These are phyloP conservation scores for Spergularia azorica DNA, from an alignment of 179 eudicot species.

Conservation along the genomic window DNA sequence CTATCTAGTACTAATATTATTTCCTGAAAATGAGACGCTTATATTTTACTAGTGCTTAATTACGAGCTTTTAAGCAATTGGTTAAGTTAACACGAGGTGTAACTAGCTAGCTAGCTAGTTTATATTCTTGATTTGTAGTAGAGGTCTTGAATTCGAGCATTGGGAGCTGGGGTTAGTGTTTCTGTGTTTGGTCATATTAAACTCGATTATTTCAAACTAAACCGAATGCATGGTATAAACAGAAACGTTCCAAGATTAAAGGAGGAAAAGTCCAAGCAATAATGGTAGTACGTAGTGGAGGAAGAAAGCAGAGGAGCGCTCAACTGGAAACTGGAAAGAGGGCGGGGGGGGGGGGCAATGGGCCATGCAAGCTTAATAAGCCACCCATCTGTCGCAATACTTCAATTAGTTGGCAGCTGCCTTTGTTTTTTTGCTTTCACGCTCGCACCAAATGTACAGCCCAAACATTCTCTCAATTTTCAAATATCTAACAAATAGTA, in stretches of 20 bases:
- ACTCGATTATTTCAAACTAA: too few relatives aligned
- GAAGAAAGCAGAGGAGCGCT: background rate
- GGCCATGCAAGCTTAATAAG: background rate
- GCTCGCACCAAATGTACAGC: background rate
- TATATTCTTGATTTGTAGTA: too few relatives aligned
- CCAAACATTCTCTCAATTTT: background rate
- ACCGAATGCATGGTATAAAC: too few relatives aligned
- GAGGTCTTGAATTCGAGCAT: too few relatives aligned
- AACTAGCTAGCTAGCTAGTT: too few relatives aligned
- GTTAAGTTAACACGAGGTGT: too few relatives aligned
- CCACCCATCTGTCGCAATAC: constrained; percentile 11
- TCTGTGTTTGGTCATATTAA: too few relatives aligned
- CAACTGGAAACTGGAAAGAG: background rate
- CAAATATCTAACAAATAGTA: background rate
- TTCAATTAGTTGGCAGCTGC: background rate
- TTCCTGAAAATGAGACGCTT: background rate
- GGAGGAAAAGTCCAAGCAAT: background rate
- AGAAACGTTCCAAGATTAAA: background rate
- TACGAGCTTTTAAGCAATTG: too few relatives aligned
- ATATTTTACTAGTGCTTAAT: too few relatives aligned
- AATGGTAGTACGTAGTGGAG: too few relatives aligned
- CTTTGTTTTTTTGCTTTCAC: background rate
- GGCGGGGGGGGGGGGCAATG: too few relatives aligned
- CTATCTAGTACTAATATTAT: background rate
- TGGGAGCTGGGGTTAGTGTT: too few relatives aligned